Evolutionary conservation across 2,329 filamentous ascomycete species (phyloP), one percentile per base, ranked within the genome.

Genomic region (Neonectria neomacrospora): DNA sequence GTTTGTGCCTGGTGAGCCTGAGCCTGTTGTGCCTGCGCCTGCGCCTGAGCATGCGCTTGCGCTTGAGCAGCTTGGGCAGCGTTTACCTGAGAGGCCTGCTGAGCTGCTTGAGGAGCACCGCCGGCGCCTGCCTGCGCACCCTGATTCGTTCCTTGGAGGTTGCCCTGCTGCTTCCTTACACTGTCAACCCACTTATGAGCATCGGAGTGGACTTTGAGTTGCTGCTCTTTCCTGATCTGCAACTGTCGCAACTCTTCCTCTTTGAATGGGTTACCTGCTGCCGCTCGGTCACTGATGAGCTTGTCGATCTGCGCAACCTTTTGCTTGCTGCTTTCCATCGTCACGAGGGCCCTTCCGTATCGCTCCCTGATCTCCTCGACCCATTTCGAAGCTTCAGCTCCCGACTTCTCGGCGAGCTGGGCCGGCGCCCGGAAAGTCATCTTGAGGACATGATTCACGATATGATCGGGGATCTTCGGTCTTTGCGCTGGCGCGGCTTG

Each of bases 351-450:
- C 41, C 81, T 77, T 0, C 78, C 76, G 61, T 87, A 86, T 57
- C 79, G 80, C 0, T 78, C 75, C 68, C 81, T 85, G 32, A 81
- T 76, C 1, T 85, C 81, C 8, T 81, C 77, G 2, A 82, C 71
- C 83, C 83, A 87, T 65, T 84, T 84, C 2, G 79, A 77, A 5
- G 80, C 77, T n/a, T 83, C 80, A 0, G 78, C 76, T 3, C 79
- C 76, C 16, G 76, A 71, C 62, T 82, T 83, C 16, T 82, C 80
- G 0, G 75, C 71, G 0, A 85, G 56, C n/a, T 78, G 74, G 1
- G 79, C 69, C 1, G 83, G 83, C 1, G 81, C 74, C 14, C 78
- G 76, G 67, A 83, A 87, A 2, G 78, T 79, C 68, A 87, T 82
- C 58, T 80, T 79, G 16, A 77, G 81, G 20, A 86, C 76, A 62